A percentile compares a stretch with the other conserved stretches of the same genome.
Conservation (phyloP, 148 eudicot species). For the Bassia scoparia region DNA sequence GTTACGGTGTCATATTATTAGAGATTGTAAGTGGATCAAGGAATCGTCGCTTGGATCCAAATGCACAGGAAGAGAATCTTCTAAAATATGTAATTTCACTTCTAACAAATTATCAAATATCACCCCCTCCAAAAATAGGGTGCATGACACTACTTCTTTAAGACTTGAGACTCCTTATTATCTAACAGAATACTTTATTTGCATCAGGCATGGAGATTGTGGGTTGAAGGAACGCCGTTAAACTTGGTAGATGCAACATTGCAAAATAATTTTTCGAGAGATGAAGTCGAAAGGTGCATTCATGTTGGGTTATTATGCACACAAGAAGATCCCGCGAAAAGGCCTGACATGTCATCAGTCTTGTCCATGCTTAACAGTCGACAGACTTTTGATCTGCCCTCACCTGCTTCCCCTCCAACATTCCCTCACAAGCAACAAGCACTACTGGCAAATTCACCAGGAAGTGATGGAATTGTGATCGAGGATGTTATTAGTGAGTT, state of each 20-base stretch:
- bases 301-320: constrained; percentile 17
- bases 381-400: not conserved
- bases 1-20: constrained; percentile 17
- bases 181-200: not conserved
- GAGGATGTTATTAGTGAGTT: constrained; percentile 17
- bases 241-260: constrained; percentile 22
- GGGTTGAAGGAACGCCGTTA: constrained; percentile 1
- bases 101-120: not conserved
- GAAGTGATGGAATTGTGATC: not conserved
- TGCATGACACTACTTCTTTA: not conserved
- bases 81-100: constrained; percentile 15
- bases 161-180: not conserved
- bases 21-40: constrained; percentile 19
- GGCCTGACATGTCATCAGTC: constrained; percentile 31
- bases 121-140: too few species aligned
- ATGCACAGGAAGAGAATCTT: constrained; percentile 1
- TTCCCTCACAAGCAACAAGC: constrained; percentile 5
- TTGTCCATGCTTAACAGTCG: constrained; percentile 20
- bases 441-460: not conserved
- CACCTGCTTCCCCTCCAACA: constrained; percentile 14
- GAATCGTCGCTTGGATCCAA: not conserved
- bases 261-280: not conserved
- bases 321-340: constrained; percentile 27
- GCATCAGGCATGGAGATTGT: constrained; percentile 28
- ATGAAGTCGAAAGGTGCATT: constrained; percentile 24